Evolutionary conservation across 2,329 filamentous ascomycete genomes (phyloP), one percentile per base, ranked within the genome.

Genomic region (Monosporascus sp.): DNA sequence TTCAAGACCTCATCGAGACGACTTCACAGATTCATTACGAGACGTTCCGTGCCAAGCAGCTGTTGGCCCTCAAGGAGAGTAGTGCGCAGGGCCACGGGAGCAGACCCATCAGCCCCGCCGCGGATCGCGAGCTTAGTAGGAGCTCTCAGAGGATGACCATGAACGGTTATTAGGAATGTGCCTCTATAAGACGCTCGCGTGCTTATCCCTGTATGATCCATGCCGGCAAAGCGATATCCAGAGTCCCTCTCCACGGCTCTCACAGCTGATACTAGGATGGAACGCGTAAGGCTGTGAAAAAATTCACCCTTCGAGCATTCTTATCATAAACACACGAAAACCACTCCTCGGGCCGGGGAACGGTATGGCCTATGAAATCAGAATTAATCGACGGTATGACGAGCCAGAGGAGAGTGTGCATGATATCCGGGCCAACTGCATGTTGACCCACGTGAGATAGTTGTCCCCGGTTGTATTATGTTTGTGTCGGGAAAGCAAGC

Each of bases 21-120:
- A 99, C 94, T 48, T 97, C 92, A 64, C 94, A 99, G 81, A 99
- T 97, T 76, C 94, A 99, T 83, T 99, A 99, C 82, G 94, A 99
- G 82, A 96, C 91, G 56, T 99, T 99, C 92, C 92, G 94, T 76
- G 92, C 94, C 68, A 99, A 99, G 86, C 94, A 99, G 77, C 81
- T 99, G 67, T 79, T 99, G 70, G 94, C 94, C 54, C 83, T 99
- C 72, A 99, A 97, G 85, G 94, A 99, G 81, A 96, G 89, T 82
- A 96, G 90, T 70, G 90, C 91, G 64, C 89, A 91, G 61, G 88
- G 86, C 61, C 78, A 85, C 64, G 84, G 87, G 61, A 94, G 90
- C 79, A 84, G 93, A 72, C 94, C 94, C 69, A 99, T 99, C 80
- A 96, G 90, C 72, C 94, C 94, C 56, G 83, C 91, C 57, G 93